Evolutionary conservation across 768 basidiomycete genomes (phyloP), one percentile per base, ranked within the genome.

Genomic region (Mycena filopes): DNA sequence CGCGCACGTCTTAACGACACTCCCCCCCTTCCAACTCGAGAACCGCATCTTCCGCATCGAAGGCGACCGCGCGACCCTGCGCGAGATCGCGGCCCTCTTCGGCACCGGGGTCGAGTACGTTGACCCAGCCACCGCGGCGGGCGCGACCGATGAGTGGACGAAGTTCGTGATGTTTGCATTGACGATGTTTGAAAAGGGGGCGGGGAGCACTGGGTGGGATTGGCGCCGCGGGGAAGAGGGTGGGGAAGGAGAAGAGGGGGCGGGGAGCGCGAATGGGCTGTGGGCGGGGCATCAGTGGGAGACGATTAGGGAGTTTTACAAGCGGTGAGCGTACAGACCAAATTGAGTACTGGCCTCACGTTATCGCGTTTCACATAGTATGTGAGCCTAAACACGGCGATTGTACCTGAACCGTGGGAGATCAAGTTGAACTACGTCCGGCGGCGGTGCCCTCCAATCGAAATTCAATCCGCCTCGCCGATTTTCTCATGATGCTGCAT

Each of bases 31-130:
- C 16, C 64, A 71, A 26, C 72, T 79, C 15, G 71, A 73, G 15
- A 61, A 81, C 55, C 71, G 60, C 2, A 75, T 74, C 5, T 77
- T 80, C 71, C 78, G 78, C n/a, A 71, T 80, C 28, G 63, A 81
- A 55, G 80, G 79, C 16, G 75, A 80, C 28, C 75, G 77, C 9
- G 70, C 50, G 6, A 69, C 75, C 10, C 69, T 80, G 12, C 49
- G 66, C n/a, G 63, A 73, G 0, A 58, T 77, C 25, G 78, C 67
- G n/a, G 73, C 4, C 64, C 71, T 41, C 67, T 77, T 68, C 67
- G 48, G 61, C 29, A 69, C 58, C 49, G 54, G 66, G 13, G 47
- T 57, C n/a, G 68, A 66, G 23, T 48, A 67, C 23, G 67, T 69
- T 26, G 69, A 69, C 33, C 28, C 21, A 8, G 59, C 70, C 20